Conservation (phyloP, 106 monocot species). For the Dioscorea alata region DNA sequence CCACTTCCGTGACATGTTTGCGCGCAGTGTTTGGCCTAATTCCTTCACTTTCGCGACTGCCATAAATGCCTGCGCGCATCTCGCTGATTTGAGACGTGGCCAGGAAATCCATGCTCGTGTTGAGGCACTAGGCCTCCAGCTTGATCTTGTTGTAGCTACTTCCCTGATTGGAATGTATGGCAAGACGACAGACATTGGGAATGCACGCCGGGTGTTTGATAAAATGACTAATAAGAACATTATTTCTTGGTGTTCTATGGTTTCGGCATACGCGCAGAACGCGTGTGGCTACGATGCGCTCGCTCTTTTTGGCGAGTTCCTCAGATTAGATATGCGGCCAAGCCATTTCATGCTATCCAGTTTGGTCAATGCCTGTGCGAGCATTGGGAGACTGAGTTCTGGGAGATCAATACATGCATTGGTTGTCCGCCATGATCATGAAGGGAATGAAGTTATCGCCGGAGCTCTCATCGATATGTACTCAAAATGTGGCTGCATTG, state of each 20-base stretch:
- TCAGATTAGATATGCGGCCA: conserved; percentile 15
- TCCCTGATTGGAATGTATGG: conserved; percentile 64
- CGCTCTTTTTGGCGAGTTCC: conserved; percentile 42
- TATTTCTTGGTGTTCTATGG: conserved; percentile 70
- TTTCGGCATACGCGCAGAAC: conserved; percentile 63
- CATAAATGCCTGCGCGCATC: conserved; percentile 44
- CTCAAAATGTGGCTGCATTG: conserved; percentile 67
- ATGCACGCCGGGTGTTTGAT: conserved; percentile 57
- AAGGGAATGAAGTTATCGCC: conserved; percentile 47
- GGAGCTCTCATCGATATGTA: conserved; percentile 89
- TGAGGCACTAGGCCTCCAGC: conserved; percentile 30
- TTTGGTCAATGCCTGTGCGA: conserved; percentile 57
- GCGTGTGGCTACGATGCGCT: conserved; percentile 40
- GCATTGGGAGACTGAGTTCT: conserved; percentile 41
- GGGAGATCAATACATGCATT: conserved; percentile 57
- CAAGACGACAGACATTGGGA: conserved; percentile 21
- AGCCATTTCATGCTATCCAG: conserved; percentile 84
- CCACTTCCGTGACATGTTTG: conserved; percentile 39
- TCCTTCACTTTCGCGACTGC: conserved; percentile 48
- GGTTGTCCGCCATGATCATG: conserved; percentile 30
- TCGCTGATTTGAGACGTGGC: conserved; percentile 30
- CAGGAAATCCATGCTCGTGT: conserved; percentile 43
- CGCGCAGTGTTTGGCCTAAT: conserved; percentile 26
- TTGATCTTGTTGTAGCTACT: conserved; percentile 56
- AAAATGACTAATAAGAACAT: conserved; percentile 31